Evolutionary conservation across 2,329 filamentous ascomycete species (phyloP), one percentile per base, ranked within the genome.

Genomic region (Pseudonectria foliicola): DNA sequence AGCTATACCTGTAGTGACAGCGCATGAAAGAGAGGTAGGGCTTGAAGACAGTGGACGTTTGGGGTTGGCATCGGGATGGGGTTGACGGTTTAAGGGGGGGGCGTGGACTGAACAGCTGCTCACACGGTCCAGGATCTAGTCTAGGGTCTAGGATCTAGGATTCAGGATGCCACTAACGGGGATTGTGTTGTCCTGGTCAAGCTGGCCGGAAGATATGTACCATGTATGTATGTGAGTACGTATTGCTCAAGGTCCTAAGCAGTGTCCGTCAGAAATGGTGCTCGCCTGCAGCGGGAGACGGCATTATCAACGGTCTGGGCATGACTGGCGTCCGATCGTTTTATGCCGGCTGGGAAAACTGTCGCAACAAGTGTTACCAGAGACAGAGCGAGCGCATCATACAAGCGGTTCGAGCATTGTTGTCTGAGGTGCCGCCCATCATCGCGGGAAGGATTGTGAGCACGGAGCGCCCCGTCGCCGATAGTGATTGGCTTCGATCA

Each of bases 11-110:
- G 41, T 43, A 47, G 42, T 43, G 38, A 49, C 41, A 52, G 39
- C 49, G 47, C 49, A 52, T 52, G 44, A 52, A 48, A 40, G 34
- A 40, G 36, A 32, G 43, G 47, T 50, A 49, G 40, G 47, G 47
- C 50, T 47, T 42, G 45, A 52, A 49, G 47, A 52, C 47, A 42
- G 47, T 50, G 49, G 49, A 50, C 45, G 49, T 52, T 52, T 50
- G 47, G 49, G 44, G 45, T 43, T 48, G 33, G 35, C 43, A 42
- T 48, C 49, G 42, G 48, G 38, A 31, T 35, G 25, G 32, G 35
- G 43, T 38, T 27, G 34, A 44, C 37, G 42, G 39, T 38, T 33
- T 45, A 51, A 42, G 49, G 47, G 49, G 51, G 38, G 34, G 46
- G 49, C 38, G 49, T 52, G 44, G 33, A 38, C 37, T 42, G 43